Percentiles rank a stretch among this genome's conserved stretches.
These are phyloP conservation scores for Plasmodium sp. DNA, from an alignment of 169 alveolate species.

Conservation along the genomic window DNA sequence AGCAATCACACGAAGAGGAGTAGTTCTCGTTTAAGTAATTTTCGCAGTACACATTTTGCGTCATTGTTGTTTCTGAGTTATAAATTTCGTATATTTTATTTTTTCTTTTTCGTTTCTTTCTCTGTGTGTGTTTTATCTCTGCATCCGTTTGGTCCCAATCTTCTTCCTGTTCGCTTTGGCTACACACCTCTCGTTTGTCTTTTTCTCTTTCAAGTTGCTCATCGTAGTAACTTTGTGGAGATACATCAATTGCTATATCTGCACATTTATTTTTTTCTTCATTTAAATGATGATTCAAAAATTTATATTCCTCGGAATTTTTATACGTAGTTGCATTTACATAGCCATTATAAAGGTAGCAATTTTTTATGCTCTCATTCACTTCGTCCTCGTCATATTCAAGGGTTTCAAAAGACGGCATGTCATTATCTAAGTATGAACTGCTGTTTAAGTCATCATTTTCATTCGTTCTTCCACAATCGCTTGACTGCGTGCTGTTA, in stretches of 20 bases:
- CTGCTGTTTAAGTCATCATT: constrained; percentile 18
- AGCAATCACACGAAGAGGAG: constrained; percentile 41
- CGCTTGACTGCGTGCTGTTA: constrained; percentile 36
- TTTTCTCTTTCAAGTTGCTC: constrained; percentile 13
- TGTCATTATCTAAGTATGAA: constrained; percentile 51
- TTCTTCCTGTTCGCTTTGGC: background rate
- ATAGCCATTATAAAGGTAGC: constrained; percentile 65
- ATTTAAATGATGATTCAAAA: constrained; percentile 43
- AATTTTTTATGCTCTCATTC: constrained; percentile 66
- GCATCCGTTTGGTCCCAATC: background rate
- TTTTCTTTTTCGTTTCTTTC: constrained; percentile 11
- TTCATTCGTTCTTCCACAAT: constrained; percentile 17
- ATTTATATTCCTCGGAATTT: constrained; percentile 67
- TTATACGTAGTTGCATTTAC: constrained; percentile 41
- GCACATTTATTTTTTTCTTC: constrained; percentile 11
- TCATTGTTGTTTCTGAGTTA: constrained; percentile 58
- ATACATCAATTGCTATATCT: constrained; percentile 37
- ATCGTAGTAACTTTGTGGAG: constrained; percentile 43
- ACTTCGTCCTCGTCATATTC: constrained; percentile 74
- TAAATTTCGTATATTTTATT: constrained; percentile 60
- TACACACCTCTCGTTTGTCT: background rate
- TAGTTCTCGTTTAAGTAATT: constrained; percentile 64
- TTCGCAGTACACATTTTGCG: constrained; percentile 42
- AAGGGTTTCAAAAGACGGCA: constrained; percentile 26
- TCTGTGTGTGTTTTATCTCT: background rate